These are phyloP conservation scores for Euclidium syriacum DNA, from an alignment of 345 rosid species.

Conservation along the genomic window DNA sequence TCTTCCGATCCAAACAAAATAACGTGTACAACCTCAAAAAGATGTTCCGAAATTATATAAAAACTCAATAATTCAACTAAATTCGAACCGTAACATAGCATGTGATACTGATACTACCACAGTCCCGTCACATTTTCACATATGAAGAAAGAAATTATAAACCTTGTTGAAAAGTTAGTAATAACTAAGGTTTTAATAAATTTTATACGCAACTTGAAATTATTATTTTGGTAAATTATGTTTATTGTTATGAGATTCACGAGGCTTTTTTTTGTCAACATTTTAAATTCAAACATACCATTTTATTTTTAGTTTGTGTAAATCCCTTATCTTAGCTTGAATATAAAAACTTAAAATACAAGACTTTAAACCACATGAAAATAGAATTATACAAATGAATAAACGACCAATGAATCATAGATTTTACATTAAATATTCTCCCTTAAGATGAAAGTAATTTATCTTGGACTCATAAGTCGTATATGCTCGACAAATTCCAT, in stretches of 20 bases:
- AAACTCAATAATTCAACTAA: constrained; percentile 11
- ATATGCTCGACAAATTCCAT: no score
- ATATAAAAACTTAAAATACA: no score
- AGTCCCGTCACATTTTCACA: constrained; percentile 27
- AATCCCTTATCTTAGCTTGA: no score
- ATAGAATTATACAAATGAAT: no score
- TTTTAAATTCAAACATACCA: no score
- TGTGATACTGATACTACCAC: constrained; percentile 30
- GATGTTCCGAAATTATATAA: neutral
- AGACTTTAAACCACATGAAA: no score
- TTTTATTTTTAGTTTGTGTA: no score
- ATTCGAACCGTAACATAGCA: constrained; percentile 17
- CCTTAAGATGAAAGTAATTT: no score
- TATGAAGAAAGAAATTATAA: constrained; percentile 1
- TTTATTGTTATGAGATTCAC: neutral
- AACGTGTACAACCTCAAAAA: constrained; percentile 24
- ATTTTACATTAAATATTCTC: no score
- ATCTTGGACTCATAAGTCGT: no score
- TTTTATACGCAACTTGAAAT: neutral
- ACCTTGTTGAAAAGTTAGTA: constrained; percentile 1
- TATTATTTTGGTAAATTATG: neutral
- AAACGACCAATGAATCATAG: no score
- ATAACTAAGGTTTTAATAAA: neutral
- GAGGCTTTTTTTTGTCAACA: neutral
- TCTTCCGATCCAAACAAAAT: constrained; percentile 7